phyloP scores from a whole-genome alignment of 768 basidiomycete species.

The Kwoniella botswanensis region DNA sequence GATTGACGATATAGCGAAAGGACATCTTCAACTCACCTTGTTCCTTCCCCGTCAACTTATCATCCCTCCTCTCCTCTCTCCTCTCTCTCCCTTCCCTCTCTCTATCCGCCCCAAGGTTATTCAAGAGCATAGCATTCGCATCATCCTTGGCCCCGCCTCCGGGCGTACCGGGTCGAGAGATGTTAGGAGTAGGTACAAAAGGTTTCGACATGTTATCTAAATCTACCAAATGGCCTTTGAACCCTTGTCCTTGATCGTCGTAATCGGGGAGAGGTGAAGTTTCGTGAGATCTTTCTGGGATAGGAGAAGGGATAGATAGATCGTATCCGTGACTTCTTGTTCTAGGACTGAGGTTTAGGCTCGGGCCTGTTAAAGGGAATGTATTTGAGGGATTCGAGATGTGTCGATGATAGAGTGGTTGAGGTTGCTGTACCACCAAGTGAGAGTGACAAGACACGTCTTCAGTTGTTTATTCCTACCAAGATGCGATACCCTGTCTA shows the following conservation, averaged over 20 bases:
- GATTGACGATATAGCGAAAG: no score
- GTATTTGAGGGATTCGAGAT: background rate
- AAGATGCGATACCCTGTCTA: no score
- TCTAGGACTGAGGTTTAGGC: background rate
- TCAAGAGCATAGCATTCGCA: conserved; percentile 16
- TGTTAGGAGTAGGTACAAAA: conserved; percentile 26
- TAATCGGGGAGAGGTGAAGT: background rate
- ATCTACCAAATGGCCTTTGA: background rate
- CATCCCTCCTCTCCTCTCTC: conserved; percentile 24
- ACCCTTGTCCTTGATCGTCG: no score
- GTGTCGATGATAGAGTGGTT: background rate
- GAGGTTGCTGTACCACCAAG: background rate
- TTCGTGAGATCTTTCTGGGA: background rate
- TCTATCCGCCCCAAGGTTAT: conserved; percentile 18
- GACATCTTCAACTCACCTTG: conserved; percentile 37
- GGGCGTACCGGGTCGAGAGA: conserved; percentile 26
- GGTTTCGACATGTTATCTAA: conserved; percentile 24
- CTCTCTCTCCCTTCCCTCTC: conserved; percentile 9
- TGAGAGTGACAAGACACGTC: background rate
- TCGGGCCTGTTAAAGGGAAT: background rate
- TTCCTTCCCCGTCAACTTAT: conserved; percentile 13
- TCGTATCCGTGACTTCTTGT: background rate
- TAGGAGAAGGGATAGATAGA: background rate
- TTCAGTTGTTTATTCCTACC: background rate
- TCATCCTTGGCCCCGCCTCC: conserved; percentile 13